Percentiles rank a stretch among this genome's conserved stretches.
Evolutionary conservation across 768 basidiomycete genomes (phyloP).

Genomic region (Lyophyllum decastes): DNA sequence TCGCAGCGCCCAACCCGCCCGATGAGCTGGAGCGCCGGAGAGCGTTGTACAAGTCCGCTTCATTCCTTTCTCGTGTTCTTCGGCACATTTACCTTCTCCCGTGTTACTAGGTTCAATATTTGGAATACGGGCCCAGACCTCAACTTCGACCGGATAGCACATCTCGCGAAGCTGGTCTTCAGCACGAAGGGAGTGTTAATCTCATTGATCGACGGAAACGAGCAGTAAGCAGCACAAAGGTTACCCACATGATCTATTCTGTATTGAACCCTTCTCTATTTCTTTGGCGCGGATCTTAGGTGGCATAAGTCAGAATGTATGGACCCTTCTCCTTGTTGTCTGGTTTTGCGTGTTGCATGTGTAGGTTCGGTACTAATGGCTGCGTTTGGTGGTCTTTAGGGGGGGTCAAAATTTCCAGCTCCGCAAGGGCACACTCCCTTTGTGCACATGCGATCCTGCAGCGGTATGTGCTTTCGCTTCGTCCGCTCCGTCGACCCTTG

Average conservation of each 20-base stretch:
- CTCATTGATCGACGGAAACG: conserved; percentile 79
- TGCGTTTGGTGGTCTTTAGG: conserved; percentile 27
- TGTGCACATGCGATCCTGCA: conserved; percentile 85
- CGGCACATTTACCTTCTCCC: neutral
- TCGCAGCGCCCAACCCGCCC: conserved; percentile 81
- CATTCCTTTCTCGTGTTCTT: neutral
- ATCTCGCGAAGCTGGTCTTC: conserved; percentile 92
- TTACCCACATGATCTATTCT: neutral
- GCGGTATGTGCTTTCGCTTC: conserved; percentile 41
- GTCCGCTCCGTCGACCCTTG: neutral
- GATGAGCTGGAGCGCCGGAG: conserved; percentile 81
- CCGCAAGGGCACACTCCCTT: conserved; percentile 65
- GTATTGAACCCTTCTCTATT: neutral
- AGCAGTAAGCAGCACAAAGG: conserved; percentile 60
- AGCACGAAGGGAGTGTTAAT: conserved; percentile 85
- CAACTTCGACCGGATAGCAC: conserved; percentile 93
- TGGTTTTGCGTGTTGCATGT: neutral
- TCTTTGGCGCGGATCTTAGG: conserved; percentile 32
- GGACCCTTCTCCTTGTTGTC: neutral
- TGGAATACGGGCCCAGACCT: conserved; percentile 83
- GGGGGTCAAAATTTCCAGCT: conserved; percentile 42
- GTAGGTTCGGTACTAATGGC: neutral
- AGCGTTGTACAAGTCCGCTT: conserved; percentile 78
- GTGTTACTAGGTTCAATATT: conserved; percentile 73
- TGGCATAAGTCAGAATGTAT: conserved; percentile 91